Percentiles rank a stretch among this genome's conserved stretches.
Conservation (phyloP, 768 basidiomycete species). For the Termitomyces sp. region DNA sequence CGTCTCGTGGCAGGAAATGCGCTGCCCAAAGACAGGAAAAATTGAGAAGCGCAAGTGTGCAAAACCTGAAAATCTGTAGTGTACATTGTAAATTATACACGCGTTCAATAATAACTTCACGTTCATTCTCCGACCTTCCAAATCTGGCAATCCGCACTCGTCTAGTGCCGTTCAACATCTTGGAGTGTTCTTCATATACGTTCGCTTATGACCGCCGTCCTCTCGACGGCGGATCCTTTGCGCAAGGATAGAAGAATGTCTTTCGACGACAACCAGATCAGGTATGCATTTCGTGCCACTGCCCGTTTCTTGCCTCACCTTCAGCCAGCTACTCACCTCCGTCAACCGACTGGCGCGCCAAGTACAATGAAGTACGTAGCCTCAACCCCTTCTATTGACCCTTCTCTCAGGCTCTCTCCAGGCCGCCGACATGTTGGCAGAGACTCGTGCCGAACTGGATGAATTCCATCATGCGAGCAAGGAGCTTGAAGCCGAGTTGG, state of each 20-base stretch:
- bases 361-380: conserved; percentile 58
- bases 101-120: not conserved
- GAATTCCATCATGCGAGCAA: conserved; percentile 85
- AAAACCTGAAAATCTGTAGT: conserved; percentile 64
- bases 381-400: not conserved
- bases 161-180: not conserved
- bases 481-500: conserved; percentile 90
- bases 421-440: conserved; percentile 77
- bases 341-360: conserved; percentile 67
- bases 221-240: conserved; percentile 53
- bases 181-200: too few species aligned
- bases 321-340: conserved; percentile 45
- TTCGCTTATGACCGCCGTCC: conserved; percentile 54
- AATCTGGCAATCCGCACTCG: conserved; percentile 11
- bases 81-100: not conserved
- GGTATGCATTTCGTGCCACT: conserved; percentile 31
- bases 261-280: conserved; percentile 60
- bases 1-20: conserved; percentile 89
- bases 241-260: conserved; percentile 56
- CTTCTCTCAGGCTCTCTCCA: conserved; percentile 14
- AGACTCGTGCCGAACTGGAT: conserved; percentile 80
- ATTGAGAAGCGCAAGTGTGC: conserved; percentile 84
- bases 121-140: conserved; percentile 8
- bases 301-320: conserved; percentile 13
- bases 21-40: conserved; percentile 74